These are phyloP conservation scores for Rosa rugosa DNA, from an alignment of 306 rosid genomes.

Conservation along the genomic window DNA sequence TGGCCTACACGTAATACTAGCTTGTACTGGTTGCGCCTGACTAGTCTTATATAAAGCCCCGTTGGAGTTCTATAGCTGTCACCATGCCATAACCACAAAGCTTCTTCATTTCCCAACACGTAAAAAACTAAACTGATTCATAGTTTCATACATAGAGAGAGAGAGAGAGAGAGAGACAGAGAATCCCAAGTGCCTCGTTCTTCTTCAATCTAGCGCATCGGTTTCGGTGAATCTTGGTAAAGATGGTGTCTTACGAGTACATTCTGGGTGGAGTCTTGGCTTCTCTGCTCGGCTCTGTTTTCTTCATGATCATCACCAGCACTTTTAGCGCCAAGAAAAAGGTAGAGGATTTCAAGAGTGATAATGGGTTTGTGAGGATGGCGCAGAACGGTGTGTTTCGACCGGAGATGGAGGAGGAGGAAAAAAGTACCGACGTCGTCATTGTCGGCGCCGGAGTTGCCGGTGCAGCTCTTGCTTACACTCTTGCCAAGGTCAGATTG, in stretches of 20 bases:
- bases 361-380: conserved; percentile 11
- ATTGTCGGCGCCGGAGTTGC: conserved; percentile 94
- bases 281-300: conserved; percentile 40
- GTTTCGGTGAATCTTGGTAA: background rate
- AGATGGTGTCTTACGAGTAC: conserved; percentile 48
- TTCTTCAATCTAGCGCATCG: background rate
- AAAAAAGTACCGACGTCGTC: conserved; percentile 40
- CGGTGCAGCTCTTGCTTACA: conserved; percentile 89
- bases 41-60: background rate
- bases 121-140: background rate
- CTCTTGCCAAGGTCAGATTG: conserved; percentile 70
- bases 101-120: background rate
- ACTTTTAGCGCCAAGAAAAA: conserved; percentile 34
- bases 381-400: background rate
- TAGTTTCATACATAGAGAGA: background rate
- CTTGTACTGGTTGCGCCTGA: background rate
- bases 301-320: conserved; percentile 28
- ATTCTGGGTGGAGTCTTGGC: conserved; percentile 44
- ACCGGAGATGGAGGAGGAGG: conserved; percentile 13
- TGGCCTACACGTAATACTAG: background rate
- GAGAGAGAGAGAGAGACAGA: background rate
- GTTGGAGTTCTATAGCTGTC: background rate
- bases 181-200: background rate
- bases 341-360: conserved; percentile 9
- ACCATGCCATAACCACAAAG: background rate